Percentiles rank a stretch among this genome's conserved stretches.
Evolutionary conservation across 2,329 filamentous ascomycete species (phyloP).

Genomic region (Penicillium capsulatum): DNA sequence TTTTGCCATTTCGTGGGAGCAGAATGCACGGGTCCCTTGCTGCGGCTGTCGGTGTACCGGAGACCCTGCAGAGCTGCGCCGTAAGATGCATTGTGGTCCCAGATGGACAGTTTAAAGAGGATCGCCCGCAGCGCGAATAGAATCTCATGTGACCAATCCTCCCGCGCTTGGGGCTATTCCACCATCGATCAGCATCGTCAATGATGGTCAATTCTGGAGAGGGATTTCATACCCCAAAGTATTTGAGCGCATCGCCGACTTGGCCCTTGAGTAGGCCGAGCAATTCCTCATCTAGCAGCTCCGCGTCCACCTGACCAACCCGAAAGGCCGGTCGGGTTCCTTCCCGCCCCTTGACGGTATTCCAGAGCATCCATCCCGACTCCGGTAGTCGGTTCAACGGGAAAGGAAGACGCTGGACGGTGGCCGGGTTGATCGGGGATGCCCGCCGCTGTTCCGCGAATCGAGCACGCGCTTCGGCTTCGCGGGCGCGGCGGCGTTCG

Average conservation of each 20-base stretch:
- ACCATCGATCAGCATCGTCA: conserved; percentile 4
- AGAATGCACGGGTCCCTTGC: conserved; percentile 57
- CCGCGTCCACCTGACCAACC: conserved; percentile 93
- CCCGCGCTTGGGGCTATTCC: conserved; percentile 60
- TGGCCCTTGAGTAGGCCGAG: conserved; percentile 79
- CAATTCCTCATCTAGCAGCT: conserved; percentile 89
- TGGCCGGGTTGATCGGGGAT: conserved; percentile 50
- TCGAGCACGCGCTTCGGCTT: conserved; percentile 59
- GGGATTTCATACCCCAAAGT: conserved; percentile 62
- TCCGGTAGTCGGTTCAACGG: conserved; percentile 56
- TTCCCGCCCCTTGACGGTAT: conserved; percentile 66
- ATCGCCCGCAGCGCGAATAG: conserved; percentile 69
- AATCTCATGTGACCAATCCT: conserved; percentile 87
- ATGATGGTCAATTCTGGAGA: background rate
- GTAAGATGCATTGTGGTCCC: conserved; percentile 95
- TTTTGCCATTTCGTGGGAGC: conserved; percentile 81
- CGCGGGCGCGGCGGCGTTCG: conserved; percentile 72
- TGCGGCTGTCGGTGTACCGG: conserved; percentile 79
- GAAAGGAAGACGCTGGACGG: conserved; percentile 56
- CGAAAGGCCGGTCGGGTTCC: conserved; percentile 82
- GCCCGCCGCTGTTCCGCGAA: conserved; percentile 43
- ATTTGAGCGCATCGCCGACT: conserved; percentile 81
- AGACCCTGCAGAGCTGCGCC: conserved; percentile 90
- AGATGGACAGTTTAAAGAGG: conserved; percentile 91
- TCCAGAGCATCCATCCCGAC: conserved; percentile 56